phyloP scores from a whole-genome alignment of 306 rosid species.

The Lathyrus oleraceus region DNA sequence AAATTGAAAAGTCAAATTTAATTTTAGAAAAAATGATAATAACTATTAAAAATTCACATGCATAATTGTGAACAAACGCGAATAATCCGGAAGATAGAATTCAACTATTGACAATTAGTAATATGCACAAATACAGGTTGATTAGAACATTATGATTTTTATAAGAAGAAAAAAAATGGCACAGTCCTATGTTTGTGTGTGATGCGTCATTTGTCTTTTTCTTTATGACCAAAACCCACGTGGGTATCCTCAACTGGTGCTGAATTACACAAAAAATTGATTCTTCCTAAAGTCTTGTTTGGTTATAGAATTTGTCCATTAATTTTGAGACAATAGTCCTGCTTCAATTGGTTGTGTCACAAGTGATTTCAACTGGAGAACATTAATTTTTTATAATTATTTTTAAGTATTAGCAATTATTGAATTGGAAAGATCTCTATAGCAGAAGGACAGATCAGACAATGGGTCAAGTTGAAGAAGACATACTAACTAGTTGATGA shows the following conservation, averaged over 20 bases:
- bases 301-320: constrained; percentile 25
- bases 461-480: constrained; percentile 56
- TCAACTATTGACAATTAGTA: too few relatives aligned
- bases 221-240: constrained; percentile 44
- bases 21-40: too few relatives aligned
- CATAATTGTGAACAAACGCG: too few relatives aligned
- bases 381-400: constrained; percentile 5
- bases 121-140: constrained; percentile 22
- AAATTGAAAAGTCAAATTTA: too few relatives aligned
- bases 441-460: constrained; percentile 43
- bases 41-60: too few relatives aligned
- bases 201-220: constrained; percentile 44
- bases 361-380: constrained; percentile 19
- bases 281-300: neutral
- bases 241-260: constrained; percentile 34
- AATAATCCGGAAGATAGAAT: too few relatives aligned
- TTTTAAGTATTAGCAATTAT: neutral
- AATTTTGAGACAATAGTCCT: constrained; percentile 39
- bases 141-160: constrained; percentile 26
- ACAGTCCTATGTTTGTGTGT: constrained; percentile 24
- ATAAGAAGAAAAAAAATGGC: neutral
- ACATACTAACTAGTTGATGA: constrained; percentile 46
- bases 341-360: constrained; percentile 30
- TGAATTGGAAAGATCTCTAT: constrained; percentile 36
- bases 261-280: neutral